Base-by-base conservation (phyloP, 2,329 filamentous ascomycete species). In the Diplodia scrobiculata region DNA sequence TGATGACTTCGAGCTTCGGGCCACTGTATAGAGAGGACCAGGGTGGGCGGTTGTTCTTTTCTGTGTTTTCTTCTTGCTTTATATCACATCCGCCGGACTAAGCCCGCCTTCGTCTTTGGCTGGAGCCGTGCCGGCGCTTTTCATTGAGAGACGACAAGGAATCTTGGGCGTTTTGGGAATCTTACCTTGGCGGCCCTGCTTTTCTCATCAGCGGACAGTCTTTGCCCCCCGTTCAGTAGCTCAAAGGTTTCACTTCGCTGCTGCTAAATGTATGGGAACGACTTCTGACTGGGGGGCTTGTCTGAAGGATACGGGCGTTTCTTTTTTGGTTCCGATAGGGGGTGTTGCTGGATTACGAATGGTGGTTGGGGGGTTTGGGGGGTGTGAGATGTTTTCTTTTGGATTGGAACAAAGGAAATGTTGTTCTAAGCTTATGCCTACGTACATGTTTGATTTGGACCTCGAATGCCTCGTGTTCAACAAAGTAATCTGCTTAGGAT, bases 41-140 rank as follows among this genome's bases (percentile, higher is more conserved):
- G 52, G 25, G 19, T 50, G 27, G 14, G 11, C 36, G 21, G 41
- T 34, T 65, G 41, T n/a, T 36, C n/a, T 58, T n/a, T 29, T 48
- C 29, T 41, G 38, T 65, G 34, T 41, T 36, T 55, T 65, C 29
- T 64, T 64, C 51, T 54, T 64, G 62, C 41, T 55, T 41, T 58
- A 36, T 55, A 55, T 55, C 51, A 55, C 32, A 48, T 45, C 17
- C 1, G 41, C n/a, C 9, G 41, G n/a, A 19, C 41, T n/a, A 45
- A 45, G 41, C 41, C 41, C n/a, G n/a, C 17, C n/a, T 19, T 45
- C n/a, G 10, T 6, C 41, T 3, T 45, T 45, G 41, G 41, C 41
- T 45, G 41, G n/a, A 19, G 10, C 41, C 17, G 41, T 45, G 41
- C 41, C 41, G 17, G n/a, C 7, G 41, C 41, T 45, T 19, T 45